Evolutionary conservation across 768 basidiomycete genomes (phyloP).

Genomic region (Butyriboletus loyo): DNA sequence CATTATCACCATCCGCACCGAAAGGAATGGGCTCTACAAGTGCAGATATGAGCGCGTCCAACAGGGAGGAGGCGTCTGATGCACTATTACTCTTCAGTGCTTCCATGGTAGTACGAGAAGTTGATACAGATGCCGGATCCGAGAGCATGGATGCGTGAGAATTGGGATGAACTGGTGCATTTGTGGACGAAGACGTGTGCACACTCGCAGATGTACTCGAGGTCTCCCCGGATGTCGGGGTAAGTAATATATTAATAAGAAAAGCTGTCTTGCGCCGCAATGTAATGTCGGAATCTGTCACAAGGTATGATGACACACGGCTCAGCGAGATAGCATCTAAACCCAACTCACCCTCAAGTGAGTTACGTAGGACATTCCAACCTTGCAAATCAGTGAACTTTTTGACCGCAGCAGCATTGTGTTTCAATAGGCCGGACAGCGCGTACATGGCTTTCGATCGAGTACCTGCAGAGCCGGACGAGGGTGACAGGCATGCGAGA

Average conservation of each 20-base stretch:
- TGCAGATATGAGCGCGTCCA: constrained; percentile 50
- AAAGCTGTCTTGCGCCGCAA: constrained; percentile 80
- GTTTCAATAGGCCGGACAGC: constrained; percentile 75
- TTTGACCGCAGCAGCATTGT: constrained; percentile 65
- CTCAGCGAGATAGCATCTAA: neutral
- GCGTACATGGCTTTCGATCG: constrained; percentile 83
- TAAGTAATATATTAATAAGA: constrained; percentile 68
- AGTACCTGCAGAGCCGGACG: constrained; percentile 47
- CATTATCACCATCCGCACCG: constrained; percentile 64
- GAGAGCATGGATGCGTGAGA: constrained; percentile 65
- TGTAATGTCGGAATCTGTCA: constrained; percentile 68
- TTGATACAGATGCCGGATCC: constrained; percentile 51
- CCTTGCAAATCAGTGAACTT: constrained; percentile 51
- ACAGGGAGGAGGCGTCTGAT: constrained; percentile 33
- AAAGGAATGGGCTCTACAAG: constrained; percentile 57
- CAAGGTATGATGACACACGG: constrained; percentile 1
- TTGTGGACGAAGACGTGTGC: constrained; percentile 22
- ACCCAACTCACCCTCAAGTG: constrained; percentile 54
- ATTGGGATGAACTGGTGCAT: constrained; percentile 57
- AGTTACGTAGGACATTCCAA: constrained; percentile 58
- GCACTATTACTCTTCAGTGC: constrained; percentile 43
- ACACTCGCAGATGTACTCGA: constrained; percentile 5
- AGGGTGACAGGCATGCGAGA: constrained; percentile 56
- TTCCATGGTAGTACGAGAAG: constrained; percentile 44
- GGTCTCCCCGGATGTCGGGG: constrained; percentile 37